Conservation (phyloP, 441 rosid species). For the Populus hybrid region DNA sequence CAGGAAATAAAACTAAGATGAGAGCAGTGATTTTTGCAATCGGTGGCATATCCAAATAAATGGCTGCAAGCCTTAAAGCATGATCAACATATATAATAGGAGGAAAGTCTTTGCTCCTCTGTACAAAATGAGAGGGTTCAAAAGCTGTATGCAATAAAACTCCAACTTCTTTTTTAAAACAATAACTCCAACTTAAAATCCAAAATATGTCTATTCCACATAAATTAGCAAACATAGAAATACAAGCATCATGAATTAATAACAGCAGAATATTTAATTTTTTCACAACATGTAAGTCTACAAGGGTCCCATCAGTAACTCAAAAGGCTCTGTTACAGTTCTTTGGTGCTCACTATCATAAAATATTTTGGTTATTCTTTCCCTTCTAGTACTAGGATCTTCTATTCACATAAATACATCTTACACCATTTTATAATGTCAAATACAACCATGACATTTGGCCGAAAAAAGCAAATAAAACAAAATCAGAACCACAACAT, state of each 20-base stretch:
- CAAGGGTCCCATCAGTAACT: not conserved
- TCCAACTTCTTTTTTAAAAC: too few relatives aligned
- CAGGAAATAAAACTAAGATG: not conserved
- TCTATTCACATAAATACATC: not conserved
- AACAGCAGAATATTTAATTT: too few relatives aligned
- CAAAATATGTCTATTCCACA: too few relatives aligned
- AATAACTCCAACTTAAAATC: too few relatives aligned
- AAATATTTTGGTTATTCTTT: not conserved
- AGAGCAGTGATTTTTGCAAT: not conserved
- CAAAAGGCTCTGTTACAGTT: not conserved
- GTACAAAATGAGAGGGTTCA: too few relatives aligned
- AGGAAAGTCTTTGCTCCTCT: too few relatives aligned
- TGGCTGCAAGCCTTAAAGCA: too few relatives aligned
- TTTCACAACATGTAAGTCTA: not conserved
- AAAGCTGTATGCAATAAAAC: too few relatives aligned
- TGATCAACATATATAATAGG: too few relatives aligned
- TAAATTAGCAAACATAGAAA: too few relatives aligned
- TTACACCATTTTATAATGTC: not conserved
- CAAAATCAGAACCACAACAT: not conserved
- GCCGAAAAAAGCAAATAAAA: not conserved
- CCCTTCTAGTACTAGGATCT: not conserved
- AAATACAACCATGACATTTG: not conserved
- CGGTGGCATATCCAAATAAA: not conserved
- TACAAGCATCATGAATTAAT: too few relatives aligned
- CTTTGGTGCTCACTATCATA: not conserved